Conservation (phyloP, 2,329 filamentous ascomycete species). For the Fusarium papillatum region DNA sequence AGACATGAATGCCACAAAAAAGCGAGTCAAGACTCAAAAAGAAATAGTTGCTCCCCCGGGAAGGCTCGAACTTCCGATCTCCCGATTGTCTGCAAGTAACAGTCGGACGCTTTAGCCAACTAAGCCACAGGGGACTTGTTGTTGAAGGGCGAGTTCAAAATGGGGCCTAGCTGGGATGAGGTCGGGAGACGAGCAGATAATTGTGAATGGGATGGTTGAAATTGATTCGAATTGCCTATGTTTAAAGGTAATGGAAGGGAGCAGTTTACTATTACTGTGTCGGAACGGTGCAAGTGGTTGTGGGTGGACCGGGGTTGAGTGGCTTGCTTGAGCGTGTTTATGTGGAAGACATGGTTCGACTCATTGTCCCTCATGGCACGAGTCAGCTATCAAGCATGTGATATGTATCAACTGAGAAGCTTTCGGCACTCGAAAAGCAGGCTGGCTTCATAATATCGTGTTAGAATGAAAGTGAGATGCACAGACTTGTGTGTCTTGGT, state of each 20-base stretch:
- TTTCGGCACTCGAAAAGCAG: not conserved
- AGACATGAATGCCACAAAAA: not conserved
- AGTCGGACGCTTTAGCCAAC: constrained; percentile 44
- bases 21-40: not conserved
- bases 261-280: not conserved
- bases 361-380: not conserved
- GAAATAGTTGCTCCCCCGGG: constrained; percentile 37
- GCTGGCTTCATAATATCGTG: not conserved
- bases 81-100: constrained; percentile 44
- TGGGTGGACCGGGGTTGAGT: not conserved
- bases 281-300: not conserved
- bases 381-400: not conserved
- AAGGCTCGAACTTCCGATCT: constrained; percentile 49
- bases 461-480: not conserved
- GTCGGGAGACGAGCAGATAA: not conserved
- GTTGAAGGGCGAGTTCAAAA: not conserved
- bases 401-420: not conserved
- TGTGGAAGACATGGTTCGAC: not conserved
- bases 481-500: not conserved
- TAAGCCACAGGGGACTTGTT: constrained; percentile 40
- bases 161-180: not conserved
- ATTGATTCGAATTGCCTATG: not conserved
- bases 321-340: not conserved
- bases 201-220: not conserved
- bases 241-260: not conserved